Evolutionary conservation across 495 filamentous ascomycete genomes (phyloP), one percentile per base, ranked within the genome.

Genomic region (Neurospora tetraspora): DNA sequence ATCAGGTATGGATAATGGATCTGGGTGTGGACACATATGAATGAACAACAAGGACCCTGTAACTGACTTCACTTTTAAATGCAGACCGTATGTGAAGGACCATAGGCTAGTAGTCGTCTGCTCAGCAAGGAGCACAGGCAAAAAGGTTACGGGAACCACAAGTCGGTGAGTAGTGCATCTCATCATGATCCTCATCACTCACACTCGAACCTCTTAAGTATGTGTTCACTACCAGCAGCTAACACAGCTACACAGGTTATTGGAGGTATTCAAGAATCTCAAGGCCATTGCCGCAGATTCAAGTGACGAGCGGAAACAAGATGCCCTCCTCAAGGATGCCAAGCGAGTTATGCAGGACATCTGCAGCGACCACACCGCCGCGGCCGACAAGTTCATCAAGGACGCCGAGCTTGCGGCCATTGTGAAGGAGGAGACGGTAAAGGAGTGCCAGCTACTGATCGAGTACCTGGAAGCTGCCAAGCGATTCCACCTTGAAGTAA

Each of bases 121-220:
- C 78, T 99, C 96, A 53, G 96, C 96, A 27, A 83, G 94, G 79
- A 97, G 93, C 80, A 94, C 91, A 71, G 91, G 91, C 72, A 95
- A 93, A 76, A 98, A 98, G 81, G 88, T 88, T 38, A 93, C 95
- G 72, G 94, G 94, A 70, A 98, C 96, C 65, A 98, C 96, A 59
- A 98, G 96, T 84, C 89, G 93, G 93, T 96, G 84, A 89, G 91
- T 85, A 82, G 23, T 73, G 23, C 70, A 68, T 74, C 75, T 59
- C 16, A 36, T 39, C 42, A 12, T 14, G 69, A 68, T 14, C 45
- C 43, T 65, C 39, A 74, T 74, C 43, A 37, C 73, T 65, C 27
- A 16, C 3, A 6, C 72, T 80, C 69, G 77, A 68, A 31, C 9
- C n/a, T 31, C 18, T 71, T 31, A 20, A 69, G 11, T 27, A 34